A percentile compares a stretch with the other conserved stretches of the same genome.
Evolutionary conservation across 1,284 basidiomycete species (phyloP).

Genomic region (Tilletia indica): DNA sequence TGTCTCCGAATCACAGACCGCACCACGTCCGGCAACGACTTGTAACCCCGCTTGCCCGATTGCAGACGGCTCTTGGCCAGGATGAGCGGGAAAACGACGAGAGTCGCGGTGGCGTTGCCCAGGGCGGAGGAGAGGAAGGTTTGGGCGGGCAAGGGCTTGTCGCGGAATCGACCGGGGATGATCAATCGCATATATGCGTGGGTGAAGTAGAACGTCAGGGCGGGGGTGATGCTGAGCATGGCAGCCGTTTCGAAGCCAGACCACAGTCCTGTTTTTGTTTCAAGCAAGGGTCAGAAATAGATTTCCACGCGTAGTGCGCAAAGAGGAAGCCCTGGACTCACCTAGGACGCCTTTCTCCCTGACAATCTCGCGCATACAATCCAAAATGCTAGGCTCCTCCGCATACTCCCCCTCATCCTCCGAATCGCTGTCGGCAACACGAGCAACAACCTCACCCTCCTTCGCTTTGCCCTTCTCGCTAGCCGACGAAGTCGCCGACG

Average conservation of each 20-base stretch:
- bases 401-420: constrained; percentile 51
- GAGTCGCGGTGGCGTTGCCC: constrained; percentile 57
- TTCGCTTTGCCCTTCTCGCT: constrained; percentile 25
- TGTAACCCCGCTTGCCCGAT: constrained; percentile 50
- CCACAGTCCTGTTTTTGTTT: constrained; percentile 53
- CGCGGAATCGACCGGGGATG: constrained; percentile 35
- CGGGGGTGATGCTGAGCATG: constrained; percentile 56
- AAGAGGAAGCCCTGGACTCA: constrained; percentile 16
- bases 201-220: constrained; percentile 57
- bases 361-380: constrained; percentile 53
- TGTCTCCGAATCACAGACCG: constrained; percentile 36
- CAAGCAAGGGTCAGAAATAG: neutral
- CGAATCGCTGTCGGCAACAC: constrained; percentile 22
- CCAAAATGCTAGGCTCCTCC: constrained; percentile 40
- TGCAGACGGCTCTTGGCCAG: constrained; percentile 58
- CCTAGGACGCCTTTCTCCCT: constrained; percentile 50
- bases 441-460: constrained; percentile 23
- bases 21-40: constrained; percentile 42
- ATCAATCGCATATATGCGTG: constrained; percentile 46
- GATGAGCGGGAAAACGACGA: constrained; percentile 57
- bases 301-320: neutral
- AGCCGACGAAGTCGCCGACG: neutral
- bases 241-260: constrained; percentile 55
- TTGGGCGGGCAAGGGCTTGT: constrained; percentile 51
- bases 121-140: constrained; percentile 59